Evolutionary conservation across 352 stramenopile species (phyloP).

Genomic region (Globisporangium rhizosaccharum): DNA sequence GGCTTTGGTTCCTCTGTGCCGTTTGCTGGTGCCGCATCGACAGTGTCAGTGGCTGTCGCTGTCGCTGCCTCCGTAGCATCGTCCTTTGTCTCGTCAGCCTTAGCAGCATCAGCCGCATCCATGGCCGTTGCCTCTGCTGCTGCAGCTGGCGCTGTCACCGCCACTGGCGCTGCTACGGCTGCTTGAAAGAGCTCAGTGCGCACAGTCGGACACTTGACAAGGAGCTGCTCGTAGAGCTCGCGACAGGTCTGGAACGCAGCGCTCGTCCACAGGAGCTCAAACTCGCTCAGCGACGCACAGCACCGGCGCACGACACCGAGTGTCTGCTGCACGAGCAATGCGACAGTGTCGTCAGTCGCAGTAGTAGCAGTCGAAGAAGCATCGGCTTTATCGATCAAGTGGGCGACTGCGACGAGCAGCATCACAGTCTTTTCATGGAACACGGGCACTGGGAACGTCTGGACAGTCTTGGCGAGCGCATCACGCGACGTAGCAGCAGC

Average conservation of each 20-base stretch:
- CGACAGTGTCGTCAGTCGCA: conserved; percentile 16
- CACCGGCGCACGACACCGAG: conserved; percentile 34
- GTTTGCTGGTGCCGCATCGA: background rate
- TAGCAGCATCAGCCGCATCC: background rate
- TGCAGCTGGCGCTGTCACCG: background rate
- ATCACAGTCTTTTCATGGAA: conserved; percentile 65
- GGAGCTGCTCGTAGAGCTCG: conserved; percentile 52
- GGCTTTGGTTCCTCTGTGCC: background rate
- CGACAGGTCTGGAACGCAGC: conserved; percentile 46
- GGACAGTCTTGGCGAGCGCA: conserved; percentile 20
- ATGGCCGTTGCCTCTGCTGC: background rate
- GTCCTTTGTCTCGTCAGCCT: background rate
- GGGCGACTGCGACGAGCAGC: conserved; percentile 39
- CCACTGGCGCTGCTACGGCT: background rate
- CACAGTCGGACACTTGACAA: conserved; percentile 33
- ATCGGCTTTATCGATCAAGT: conserved; percentile 40
- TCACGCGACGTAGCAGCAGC: conserved; percentile 2
- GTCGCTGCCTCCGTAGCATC: background rate
- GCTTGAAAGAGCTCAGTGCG: conserved; percentile 19
- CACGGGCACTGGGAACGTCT: conserved; percentile 43
- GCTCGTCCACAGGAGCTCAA: conserved; percentile 60
- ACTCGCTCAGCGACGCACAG: conserved; percentile 50
- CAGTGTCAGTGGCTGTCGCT: background rate
- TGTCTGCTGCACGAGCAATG: conserved; percentile 40
- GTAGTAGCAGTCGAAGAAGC: background rate